Evolutionary conservation across 768 basidiomycete species (phyloP), one percentile per base, ranked within the genome.

Genomic region (Mycena rosella): DNA sequence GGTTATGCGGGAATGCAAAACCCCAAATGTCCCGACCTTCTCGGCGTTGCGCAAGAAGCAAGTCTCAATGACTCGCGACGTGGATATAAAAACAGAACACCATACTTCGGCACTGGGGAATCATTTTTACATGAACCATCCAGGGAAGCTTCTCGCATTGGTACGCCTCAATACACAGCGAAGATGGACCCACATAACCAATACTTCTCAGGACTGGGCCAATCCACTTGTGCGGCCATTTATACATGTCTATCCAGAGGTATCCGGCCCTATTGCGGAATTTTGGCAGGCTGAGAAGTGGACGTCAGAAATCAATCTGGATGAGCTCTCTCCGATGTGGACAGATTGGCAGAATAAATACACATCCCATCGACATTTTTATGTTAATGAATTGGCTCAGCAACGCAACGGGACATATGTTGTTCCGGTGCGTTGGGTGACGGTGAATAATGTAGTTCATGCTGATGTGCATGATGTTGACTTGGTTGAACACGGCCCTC

Each of bases 21-120:
- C 74, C 36, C 71, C 65, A 17, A 67, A 78, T 69, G 78, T 81
- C 0, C 80, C 79, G 14, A 64, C 75, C 3, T 77, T 78, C 29
- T 51, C 49, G 7, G 67, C 69, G 0, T 63, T 80, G 0, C 74
- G 77, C 3, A 71, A 65, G n/a, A 54, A 55, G 8, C 79, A 81
- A 67, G 69, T 30, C 17, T 32, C 70, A 24, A 48, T 80, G 10
- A 38, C 60, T 0, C 10, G 73, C 5, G 38, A 52, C 1, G 49
- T 75, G 11, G 14, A 56, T 48, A 67, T 77, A 10, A 8, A 30
- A 29, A n/a, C 4, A 10, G 15, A 30, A 20, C 56, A 51, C 20
- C 70, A 76, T 51, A 66, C 59, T 0, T 78, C 79, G 0, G 14
- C 65, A 0, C 49, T 71, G 5, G 78, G 76, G 2, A 79, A 79